Evolutionary conservation across 148 eudicot species (phyloP), one percentile per base, ranked within the genome.

Genomic region (Diospyros lotus): DNA sequence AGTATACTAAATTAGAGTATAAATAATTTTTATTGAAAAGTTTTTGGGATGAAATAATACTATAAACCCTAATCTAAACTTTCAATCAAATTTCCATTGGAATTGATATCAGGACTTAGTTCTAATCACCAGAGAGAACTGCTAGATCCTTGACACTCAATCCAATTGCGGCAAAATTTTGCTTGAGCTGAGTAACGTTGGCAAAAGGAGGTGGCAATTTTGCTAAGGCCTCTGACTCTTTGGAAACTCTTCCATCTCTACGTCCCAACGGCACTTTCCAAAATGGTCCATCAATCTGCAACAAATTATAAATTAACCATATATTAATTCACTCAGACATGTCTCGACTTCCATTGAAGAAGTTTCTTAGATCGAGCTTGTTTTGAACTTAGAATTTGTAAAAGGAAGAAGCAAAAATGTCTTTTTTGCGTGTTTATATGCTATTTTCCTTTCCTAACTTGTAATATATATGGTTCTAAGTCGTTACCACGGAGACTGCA

Each of bases 231-330:
- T 88, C 88, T 0, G 77, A 67, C 0, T 66, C 77, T 7, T 38
- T 66, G 10, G 91, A 88, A 1, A 76, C 58, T 53, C 44, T 78
- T 9, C 91, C 89, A 42, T 88, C 91, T 66, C 75, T 82, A 65
- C 89, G 67, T 6, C 91, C 91, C 0, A 75, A 66, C 0, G 81
- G 76, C 1, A 88, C 89, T 14, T 39, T 52, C 89, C 89, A 88
- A 38, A 13, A 80, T 58, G 91, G 87, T 72, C 91, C 91, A 8
- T 76, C 51, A 0, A 80, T 76, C 90, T 87, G 73, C 53, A 72
- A 38, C 5, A 43, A 3, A 10, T 10, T 10, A 14, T 8, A 9
- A 11, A 56, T 5, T 55, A 55, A 14, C 12, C 12, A 55, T 13
- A 1, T 55, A 13, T 28, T 28, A 55, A 2, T 5, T 2, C 6